Conservation (phyloP, 352 stramenopile genomes). For the Globisporangium echinulatum region DNA sequence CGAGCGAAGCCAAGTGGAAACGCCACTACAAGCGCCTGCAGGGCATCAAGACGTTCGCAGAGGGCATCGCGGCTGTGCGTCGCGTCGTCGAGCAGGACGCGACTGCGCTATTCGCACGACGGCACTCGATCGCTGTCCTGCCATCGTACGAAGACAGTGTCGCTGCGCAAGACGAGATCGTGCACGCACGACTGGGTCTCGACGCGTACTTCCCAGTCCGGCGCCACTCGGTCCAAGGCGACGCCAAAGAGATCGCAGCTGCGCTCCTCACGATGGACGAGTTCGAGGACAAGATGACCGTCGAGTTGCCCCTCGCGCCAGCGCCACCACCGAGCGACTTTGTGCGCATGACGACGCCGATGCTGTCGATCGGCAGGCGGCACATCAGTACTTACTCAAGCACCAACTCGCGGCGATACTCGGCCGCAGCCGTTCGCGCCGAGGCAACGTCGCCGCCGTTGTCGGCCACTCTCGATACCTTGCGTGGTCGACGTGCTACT, state of each 20-base stretch:
- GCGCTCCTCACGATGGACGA: conserved; percentile 16
- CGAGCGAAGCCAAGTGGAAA: conserved; percentile 30
- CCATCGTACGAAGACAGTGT: conserved; percentile 18
- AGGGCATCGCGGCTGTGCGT: conserved; percentile 17
- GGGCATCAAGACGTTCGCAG: conserved; percentile 29
- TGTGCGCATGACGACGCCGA: background rate
- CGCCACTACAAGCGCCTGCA: conserved; percentile 35
- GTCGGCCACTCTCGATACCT: background rate
- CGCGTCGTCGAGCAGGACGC: conserved; percentile 10
- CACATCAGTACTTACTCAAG: background rate
- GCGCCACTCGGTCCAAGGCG: conserved; percentile 30
- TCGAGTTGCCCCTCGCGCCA: conserved; percentile 3
- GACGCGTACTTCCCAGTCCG: conserved; percentile 9
- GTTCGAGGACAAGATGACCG: conserved; percentile 6
- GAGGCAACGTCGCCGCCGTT: background rate
- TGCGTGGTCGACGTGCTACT: background rate
- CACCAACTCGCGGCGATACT: conserved; percentile 1
- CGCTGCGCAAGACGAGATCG: background rate
- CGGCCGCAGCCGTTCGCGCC: background rate
- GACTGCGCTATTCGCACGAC: conserved; percentile 8
- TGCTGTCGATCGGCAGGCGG: background rate
- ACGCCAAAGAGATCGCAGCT: conserved; percentile 12
- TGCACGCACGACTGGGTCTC: conserved; percentile 1
- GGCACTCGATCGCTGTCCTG: conserved; percentile 22
- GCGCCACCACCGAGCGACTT: background rate